A percentile compares a stretch with the other conserved stretches of the same genome.
These are phyloP conservation scores for Thelonectria blattea DNA, from an alignment of 2,329 filamentous ascomycete species.

Conservation along the genomic window DNA sequence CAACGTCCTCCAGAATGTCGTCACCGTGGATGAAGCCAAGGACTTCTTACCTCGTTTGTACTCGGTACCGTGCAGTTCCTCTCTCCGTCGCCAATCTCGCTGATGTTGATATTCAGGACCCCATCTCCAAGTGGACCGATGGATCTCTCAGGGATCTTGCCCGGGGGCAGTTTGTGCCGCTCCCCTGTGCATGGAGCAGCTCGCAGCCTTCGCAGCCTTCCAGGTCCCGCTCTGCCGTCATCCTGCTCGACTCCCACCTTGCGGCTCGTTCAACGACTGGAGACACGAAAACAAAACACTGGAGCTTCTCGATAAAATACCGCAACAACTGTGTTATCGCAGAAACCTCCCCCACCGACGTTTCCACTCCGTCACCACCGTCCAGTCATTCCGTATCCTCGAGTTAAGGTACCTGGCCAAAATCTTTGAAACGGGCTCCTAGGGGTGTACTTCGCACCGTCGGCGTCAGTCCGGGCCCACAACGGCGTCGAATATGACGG, in stretches of 20 bases:
- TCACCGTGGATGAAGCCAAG: neutral
- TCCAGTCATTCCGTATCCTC: constrained; percentile 24
- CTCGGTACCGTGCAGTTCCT: neutral
- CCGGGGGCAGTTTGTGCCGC: constrained; percentile 17
- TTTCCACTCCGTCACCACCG: constrained; percentile 22
- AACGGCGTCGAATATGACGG: constrained; percentile 28
- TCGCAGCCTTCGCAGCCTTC: constrained; percentile 22
- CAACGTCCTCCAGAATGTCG: constrained; percentile 19
- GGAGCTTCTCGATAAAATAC: constrained; percentile 39
- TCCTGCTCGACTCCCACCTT: constrained; percentile 14
- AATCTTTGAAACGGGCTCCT: constrained; percentile 13
- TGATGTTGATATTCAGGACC: constrained; percentile 25
- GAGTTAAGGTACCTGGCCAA: constrained; percentile 20
- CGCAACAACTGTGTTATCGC: constrained; percentile 40
- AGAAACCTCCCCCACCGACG: constrained; percentile 29
- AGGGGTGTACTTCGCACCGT: constrained; percentile 5
- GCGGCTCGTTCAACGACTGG: constrained; percentile 24
- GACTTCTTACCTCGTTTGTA: neutral
- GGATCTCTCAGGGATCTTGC: constrained; percentile 21
- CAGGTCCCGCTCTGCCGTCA: constrained; percentile 25
- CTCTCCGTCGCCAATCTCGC: constrained; percentile 25
- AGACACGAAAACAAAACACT: constrained; percentile 38
- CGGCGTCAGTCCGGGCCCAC: constrained; percentile 24
- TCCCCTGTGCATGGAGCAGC: constrained; percentile 12
- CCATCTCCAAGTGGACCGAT: constrained; percentile 19